These are phyloP conservation scores for Crithidia bombi DNA, from an alignment of 208 protist species.

Conservation along the genomic window DNA sequence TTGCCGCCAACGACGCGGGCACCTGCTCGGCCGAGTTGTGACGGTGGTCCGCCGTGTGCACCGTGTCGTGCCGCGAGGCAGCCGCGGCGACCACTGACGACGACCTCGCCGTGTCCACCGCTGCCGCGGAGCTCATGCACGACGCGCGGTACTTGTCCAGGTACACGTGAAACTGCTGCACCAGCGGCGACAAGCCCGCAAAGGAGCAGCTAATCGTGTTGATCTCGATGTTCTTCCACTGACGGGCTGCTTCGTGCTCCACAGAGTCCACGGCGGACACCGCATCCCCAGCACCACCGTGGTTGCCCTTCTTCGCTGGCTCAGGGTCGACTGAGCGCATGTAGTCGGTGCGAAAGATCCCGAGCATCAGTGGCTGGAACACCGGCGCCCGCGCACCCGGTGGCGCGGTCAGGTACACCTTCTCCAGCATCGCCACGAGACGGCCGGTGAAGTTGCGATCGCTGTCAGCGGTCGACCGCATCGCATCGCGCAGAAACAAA, in stretches of 20 bases:
- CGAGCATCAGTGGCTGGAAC: constrained; percentile 87
- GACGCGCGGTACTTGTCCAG: constrained; percentile 42
- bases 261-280: not conserved
- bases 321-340: constrained; percentile 68
- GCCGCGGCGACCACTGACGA: not conserved
- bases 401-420: constrained; percentile 63
- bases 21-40: constrained; percentile 52
- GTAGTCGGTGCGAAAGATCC: constrained; percentile 95
- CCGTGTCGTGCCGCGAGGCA: not conserved
- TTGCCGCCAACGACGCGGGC: constrained; percentile 47
- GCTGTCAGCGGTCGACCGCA: constrained; percentile 69
- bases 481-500: constrained; percentile 53
- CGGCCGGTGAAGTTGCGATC: constrained; percentile 84
- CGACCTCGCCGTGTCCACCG: not conserved
- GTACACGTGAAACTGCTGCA: constrained; percentile 88
- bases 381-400: constrained; percentile 33
- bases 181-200: constrained; percentile 78
- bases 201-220: constrained; percentile 97
- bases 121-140: constrained; percentile 8
- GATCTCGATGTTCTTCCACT: constrained; percentile 96
- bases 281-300: not conserved
- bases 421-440: constrained; percentile 83
- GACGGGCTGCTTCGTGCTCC: constrained; percentile 29
- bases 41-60: constrained; percentile 27
- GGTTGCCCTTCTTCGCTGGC: not conserved